phyloP scores from a whole-genome alignment of 495 filamentous ascomycete genomes.

The Collariella sp. region DNA sequence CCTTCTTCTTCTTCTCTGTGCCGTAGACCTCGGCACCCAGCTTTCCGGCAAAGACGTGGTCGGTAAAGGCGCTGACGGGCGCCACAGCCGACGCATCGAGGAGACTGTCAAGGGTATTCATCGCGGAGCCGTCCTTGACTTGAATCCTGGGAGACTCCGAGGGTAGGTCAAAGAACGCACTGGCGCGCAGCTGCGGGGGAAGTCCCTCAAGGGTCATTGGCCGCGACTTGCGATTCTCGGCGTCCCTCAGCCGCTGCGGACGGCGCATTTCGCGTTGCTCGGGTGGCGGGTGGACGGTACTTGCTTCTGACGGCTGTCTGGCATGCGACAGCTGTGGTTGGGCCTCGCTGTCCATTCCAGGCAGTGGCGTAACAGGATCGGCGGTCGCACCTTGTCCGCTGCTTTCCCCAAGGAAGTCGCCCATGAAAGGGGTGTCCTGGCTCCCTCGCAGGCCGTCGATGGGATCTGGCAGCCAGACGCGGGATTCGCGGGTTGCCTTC shows the following conservation, averaged over 20 bases:
- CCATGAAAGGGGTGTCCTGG: conserved; percentile 19
- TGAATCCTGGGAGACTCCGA: conserved; percentile 47
- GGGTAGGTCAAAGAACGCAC: conserved; percentile 78
- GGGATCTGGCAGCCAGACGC: conserved; percentile 43
- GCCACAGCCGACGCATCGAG: conserved; percentile 88
- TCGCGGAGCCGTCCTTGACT: conserved; percentile 71
- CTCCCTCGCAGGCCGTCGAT: conserved; percentile 20
- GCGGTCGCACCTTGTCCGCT: neutral
- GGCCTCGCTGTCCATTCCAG: neutral
- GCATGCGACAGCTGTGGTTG: conserved; percentile 8
- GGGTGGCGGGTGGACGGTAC: conserved; percentile 24
- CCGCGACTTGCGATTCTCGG: conserved; percentile 33
- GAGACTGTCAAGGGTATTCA: conserved; percentile 84
- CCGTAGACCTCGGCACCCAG: conserved; percentile 59
- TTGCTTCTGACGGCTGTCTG: conserved; percentile 24
- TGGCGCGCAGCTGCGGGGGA: conserved; percentile 86
- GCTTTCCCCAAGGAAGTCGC: conserved; percentile 8
- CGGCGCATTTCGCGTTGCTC: conserved; percentile 21
- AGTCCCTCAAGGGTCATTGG: conserved; percentile 42
- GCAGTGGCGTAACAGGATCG: neutral
- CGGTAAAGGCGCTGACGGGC: conserved; percentile 89
- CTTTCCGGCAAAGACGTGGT: conserved; percentile 77
- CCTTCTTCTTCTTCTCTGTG: conserved; percentile 34
- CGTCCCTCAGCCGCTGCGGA: conserved; percentile 22
- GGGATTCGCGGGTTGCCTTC: conserved; percentile 24